These are phyloP conservation scores for Juglanconis juglandina DNA, from an alignment of 2,329 filamentous ascomycete species.

Conservation along the genomic window DNA sequence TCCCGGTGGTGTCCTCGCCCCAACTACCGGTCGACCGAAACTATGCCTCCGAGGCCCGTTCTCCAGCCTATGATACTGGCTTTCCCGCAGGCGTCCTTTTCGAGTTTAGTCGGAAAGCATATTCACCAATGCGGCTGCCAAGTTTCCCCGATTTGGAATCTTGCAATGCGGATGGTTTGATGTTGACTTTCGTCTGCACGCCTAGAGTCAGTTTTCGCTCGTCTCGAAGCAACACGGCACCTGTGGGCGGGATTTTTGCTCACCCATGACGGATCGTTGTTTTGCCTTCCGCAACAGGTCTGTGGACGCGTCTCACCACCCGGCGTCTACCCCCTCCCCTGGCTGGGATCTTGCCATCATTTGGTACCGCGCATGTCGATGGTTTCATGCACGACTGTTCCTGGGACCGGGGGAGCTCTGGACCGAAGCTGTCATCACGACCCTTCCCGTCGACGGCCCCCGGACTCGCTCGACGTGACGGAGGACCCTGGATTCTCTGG, in stretches of 20 bases:
- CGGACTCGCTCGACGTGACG: no score
- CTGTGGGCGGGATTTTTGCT: no score
- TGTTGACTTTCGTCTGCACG: not conserved
- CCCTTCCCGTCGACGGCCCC: not conserved
- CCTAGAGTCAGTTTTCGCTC: not conserved
- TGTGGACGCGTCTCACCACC: no score
- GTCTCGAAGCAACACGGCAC: no score
- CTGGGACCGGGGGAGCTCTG: no score
- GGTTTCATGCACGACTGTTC: no score
- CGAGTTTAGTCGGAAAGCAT: conserved; percentile 7
- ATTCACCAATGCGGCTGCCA: conserved; percentile 4
- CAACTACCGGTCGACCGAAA: not conserved
- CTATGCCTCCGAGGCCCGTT: not conserved
- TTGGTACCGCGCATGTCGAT: no score
- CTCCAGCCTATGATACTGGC: not conserved
- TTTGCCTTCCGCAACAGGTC: no score
- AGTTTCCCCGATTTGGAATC: conserved; percentile 1
- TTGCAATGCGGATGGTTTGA: conserved; percentile 4
- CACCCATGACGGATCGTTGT: no score
- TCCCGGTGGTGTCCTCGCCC: not conserved
- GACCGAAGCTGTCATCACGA: not conserved
- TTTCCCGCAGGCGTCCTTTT: not conserved
- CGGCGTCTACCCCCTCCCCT: no score
- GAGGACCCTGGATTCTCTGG: no score
- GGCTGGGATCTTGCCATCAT: no score